phyloP scores from a whole-genome alignment of 2,329 filamentous ascomycete genomes.

The Trichophyton schoenleinii region DNA sequence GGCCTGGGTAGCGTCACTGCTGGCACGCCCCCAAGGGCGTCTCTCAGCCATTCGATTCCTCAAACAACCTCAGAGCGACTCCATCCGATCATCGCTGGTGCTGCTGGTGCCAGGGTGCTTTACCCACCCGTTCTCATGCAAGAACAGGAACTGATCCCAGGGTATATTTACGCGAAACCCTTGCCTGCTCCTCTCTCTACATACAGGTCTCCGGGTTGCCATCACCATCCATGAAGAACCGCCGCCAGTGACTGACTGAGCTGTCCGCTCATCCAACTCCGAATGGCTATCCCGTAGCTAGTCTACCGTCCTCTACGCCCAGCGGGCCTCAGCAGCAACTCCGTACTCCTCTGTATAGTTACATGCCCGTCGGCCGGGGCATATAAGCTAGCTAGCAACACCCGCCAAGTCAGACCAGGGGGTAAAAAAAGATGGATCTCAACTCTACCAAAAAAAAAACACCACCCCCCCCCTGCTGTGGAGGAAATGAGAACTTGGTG shows the following conservation, averaged over 20 bases:
- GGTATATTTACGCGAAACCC: background rate
- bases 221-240: too few relatives aligned
- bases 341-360: too few relatives aligned
- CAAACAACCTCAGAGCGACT: background rate
- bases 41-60: background rate
- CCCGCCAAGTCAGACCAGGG: slow-evolving; percentile 3
- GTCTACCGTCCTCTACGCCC: too few relatives aligned
- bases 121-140: background rate
- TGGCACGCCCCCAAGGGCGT: background rate
- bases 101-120: background rate
- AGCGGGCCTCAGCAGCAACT: too few relatives aligned
- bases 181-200: background rate
- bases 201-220: background rate
- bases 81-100: background rate
- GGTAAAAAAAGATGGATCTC: background rate
- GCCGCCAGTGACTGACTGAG: too few relatives aligned
- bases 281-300: too few relatives aligned
- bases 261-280: too few relatives aligned
- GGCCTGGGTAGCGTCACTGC: background rate
- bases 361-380: background rate
- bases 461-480: background rate
- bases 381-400: background rate
- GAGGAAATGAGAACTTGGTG: background rate
- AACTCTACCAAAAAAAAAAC: background rate
- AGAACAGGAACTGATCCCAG: background rate